These are phyloP conservation scores for Penicillium pancosmium DNA, from an alignment of 495 filamentous ascomycete species.

Conservation along the genomic window DNA sequence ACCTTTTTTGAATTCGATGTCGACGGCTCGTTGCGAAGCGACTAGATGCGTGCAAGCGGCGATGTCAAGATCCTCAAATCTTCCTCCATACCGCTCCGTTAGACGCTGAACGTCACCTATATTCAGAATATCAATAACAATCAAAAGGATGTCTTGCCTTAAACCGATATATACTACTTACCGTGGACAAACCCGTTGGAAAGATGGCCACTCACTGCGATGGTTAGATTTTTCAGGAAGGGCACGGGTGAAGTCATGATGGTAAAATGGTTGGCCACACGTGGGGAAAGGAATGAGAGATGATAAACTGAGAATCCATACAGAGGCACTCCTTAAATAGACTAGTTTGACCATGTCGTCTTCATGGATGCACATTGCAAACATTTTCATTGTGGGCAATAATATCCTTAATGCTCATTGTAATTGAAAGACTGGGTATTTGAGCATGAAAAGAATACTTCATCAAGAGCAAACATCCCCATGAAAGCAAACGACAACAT, in stretches of 20 bases:
- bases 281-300: background rate
- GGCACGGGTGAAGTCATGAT: background rate
- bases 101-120: background rate
- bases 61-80: background rate
- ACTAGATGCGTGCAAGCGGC: background rate
- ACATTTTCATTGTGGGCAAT: background rate
- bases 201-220: background rate
- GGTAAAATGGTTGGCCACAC: background rate
- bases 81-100: background rate
- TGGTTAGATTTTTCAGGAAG: background rate
- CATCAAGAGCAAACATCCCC: background rate
- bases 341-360: no score
- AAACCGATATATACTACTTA: background rate
- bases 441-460: background rate
- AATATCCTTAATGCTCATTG: background rate
- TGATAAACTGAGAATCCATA: no score
- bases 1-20: background rate
- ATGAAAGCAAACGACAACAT: background rate
- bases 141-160: background rate
- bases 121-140: background rate
- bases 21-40: background rate
- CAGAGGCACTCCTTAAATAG: no score
- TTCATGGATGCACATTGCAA: no score
- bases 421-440: background rate
- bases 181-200: background rate